A percentile compares a stretch with the other conserved stretches of the same genome.
phyloP scores from a whole-genome alignment of 805 yeast species.

The Candida manassasensis region DNA sequence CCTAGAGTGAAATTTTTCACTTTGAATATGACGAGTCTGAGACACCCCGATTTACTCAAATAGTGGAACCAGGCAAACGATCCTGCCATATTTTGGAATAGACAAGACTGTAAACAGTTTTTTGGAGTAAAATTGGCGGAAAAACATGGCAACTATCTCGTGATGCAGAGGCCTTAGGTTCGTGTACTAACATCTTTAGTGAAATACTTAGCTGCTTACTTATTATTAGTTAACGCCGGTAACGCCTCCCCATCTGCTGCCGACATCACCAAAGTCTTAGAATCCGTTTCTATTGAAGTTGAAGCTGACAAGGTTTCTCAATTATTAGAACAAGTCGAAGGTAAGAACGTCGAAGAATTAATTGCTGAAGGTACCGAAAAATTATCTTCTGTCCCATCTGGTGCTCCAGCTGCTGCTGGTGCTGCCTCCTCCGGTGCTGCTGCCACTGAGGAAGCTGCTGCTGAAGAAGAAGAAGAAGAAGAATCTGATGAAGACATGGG shows the following conservation, averaged over 20 bases:
- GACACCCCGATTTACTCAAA: no score
- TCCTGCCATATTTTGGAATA: no score
- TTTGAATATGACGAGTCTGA: no score
- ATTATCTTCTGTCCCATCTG: constrained; percentile 96
- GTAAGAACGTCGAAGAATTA: constrained; percentile 86
- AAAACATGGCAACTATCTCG: no score
- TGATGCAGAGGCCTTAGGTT: no score
- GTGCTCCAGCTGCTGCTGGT: constrained; percentile 89
- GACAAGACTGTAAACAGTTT: no score
- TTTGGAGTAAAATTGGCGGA: no score
- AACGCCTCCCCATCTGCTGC: constrained; percentile 89
- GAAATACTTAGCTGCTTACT: constrained; percentile 99
- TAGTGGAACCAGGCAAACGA: no score
- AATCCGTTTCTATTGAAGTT: constrained; percentile 93
- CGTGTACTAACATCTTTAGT: constrained; percentile 24
- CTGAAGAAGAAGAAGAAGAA: constrained; percentile 61
- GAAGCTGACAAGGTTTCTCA: constrained; percentile 82
- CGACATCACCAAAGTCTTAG: constrained; percentile 82
- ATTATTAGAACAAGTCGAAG: constrained; percentile 83
- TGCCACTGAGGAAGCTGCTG: constrained; percentile 70
- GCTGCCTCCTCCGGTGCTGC: constrained; percentile 69
- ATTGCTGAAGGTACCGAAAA: constrained; percentile 93
- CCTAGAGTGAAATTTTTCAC: no score
- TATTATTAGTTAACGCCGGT: constrained; percentile 97
- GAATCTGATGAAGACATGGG: constrained; percentile 80